Conservation (phyloP, 768 basidiomycete species). For the Naematelia encephala region DNA sequence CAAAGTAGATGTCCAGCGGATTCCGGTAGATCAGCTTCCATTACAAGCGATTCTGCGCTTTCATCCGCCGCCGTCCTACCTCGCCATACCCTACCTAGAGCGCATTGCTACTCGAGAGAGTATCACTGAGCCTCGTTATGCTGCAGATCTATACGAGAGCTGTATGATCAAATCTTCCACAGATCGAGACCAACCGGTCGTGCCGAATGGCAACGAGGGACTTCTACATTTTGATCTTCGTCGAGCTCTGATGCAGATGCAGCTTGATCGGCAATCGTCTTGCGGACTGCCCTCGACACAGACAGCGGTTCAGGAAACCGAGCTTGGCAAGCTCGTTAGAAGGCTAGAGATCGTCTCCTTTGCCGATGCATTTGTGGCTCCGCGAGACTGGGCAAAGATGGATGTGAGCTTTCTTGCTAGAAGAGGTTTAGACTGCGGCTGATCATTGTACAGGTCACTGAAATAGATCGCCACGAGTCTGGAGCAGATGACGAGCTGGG, state of each 20-base stretch:
- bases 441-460: conserved; percentile 19
- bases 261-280: conserved; percentile 52
- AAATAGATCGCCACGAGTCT: conserved; percentile 50
- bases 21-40: conserved; percentile 72
- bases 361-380: conserved; percentile 58
- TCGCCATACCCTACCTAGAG: conserved; percentile 68
- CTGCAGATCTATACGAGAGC: conserved; percentile 13
- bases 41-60: conserved; percentile 71
- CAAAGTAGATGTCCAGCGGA: conserved; percentile 62
- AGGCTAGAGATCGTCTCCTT: conserved; percentile 53
- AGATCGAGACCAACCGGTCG: conserved; percentile 51
- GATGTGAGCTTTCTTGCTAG: conserved; percentile 53
- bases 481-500: conserved; percentile 38
- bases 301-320: not conserved
- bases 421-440: no score
- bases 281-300: conserved; percentile 7
- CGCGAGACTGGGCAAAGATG: conserved; percentile 48
- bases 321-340: not conserved
- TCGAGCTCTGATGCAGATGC: conserved; percentile 62
- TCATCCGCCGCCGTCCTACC: conserved; percentile 57
- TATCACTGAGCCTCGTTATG: not conserved
- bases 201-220: conserved; percentile 48
- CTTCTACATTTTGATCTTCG: conserved; percentile 61
- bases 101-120: conserved; percentile 55
- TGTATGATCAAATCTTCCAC: conserved; percentile 33